These are phyloP conservation scores for Phytophthora ohioensis DNA, from an alignment of 352 stramenopile species.

Conservation along the genomic window DNA sequence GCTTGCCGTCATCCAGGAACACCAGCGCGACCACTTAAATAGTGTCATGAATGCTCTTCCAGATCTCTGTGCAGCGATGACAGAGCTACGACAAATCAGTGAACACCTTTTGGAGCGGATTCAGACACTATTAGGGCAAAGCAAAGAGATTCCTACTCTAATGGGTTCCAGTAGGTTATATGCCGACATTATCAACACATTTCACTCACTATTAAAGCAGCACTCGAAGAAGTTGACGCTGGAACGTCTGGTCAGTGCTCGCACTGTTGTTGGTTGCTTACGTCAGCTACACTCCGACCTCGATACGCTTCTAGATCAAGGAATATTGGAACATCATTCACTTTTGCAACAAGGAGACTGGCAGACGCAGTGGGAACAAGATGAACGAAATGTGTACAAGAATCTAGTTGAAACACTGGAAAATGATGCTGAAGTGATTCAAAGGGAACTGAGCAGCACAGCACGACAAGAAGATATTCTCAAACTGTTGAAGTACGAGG, in stretches of 20 bases:
- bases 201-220: conserved; percentile 20
- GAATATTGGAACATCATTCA: neutral
- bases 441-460: conserved; percentile 3
- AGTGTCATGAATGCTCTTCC: conserved; percentile 3
- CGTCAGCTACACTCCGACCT: conserved; percentile 23
- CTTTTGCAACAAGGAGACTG: neutral
- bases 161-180: neutral
- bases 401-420: conserved; percentile 9
- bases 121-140: neutral
- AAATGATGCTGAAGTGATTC: neutral
- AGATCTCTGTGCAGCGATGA: conserved; percentile 5
- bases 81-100: conserved; percentile 16
- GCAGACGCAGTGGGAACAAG: conserved; percentile 21
- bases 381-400: conserved; percentile 8
- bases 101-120: conserved; percentile 11
- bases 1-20: conserved; percentile 7
- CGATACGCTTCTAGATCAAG: conserved; percentile 14
- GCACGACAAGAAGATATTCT: conserved; percentile 13
- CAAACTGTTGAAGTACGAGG: conserved; percentile 26
- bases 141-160: neutral
- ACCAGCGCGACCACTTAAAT: conserved; percentile 1
- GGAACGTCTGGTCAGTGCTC: conserved; percentile 25
- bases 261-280: conserved; percentile 9
- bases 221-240: conserved; percentile 27
- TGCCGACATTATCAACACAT: neutral